phyloP scores from a whole-genome alignment of 2,329 filamentous ascomycete genomes.

The Berkeleyomyces rouxiae region DNA sequence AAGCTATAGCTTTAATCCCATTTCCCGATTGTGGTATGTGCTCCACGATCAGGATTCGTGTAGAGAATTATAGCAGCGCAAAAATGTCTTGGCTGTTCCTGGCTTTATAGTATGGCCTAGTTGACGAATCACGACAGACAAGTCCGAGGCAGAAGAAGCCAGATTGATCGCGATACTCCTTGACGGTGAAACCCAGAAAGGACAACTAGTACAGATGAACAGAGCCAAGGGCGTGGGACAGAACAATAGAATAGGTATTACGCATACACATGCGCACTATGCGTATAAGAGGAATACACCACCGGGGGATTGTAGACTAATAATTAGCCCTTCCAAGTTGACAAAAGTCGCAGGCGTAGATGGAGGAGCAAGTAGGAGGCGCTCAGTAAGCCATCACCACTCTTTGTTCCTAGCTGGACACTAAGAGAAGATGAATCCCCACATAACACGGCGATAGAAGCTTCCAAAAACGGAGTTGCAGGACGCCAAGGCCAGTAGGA shows the following conservation, averaged over 20 bases:
- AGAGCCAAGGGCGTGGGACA: background rate
- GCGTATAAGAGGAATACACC: background rate
- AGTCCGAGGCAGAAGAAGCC: background rate
- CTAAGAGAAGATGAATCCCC: background rate
- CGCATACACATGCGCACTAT: background rate
- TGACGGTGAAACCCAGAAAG: background rate
- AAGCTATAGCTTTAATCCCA: background rate
- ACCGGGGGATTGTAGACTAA: background rate
- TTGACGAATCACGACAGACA: background rate
- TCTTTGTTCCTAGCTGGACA: background rate
- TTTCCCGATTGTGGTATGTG: background rate
- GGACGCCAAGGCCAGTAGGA: background rate
- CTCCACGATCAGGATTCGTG: background rate
- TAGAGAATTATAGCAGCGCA: background rate
- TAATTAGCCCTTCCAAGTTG: background rate
- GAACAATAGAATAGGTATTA: background rate
- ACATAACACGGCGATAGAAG: background rate
- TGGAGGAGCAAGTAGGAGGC: background rate
- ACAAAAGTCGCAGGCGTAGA: background rate
- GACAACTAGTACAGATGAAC: background rate
- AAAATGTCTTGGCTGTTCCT: background rate
- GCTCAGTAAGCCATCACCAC: background rate
- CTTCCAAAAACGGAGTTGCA: background rate
- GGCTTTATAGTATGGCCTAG: background rate
- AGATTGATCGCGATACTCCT: background rate